Evolutionary conservation across 495 filamentous ascomycete genomes (phyloP).

Genomic region (Penicillium atrosanguineum): DNA sequence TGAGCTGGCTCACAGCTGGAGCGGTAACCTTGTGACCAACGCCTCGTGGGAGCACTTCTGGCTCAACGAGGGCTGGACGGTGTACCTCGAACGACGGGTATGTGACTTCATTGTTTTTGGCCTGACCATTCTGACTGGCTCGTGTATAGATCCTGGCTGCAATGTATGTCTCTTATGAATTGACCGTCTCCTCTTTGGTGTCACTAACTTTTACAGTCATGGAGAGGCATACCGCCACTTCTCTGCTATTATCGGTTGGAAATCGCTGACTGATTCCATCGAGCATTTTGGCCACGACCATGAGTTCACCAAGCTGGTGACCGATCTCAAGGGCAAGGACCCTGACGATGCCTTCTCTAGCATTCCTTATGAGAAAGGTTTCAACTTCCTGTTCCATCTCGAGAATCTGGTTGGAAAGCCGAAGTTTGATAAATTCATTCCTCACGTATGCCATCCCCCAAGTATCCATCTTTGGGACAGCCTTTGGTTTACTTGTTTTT

Average conservation of each 20-base stretch:
- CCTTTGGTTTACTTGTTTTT: constrained; percentile 12
- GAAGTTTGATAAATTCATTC: constrained; percentile 91
- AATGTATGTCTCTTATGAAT: constrained; percentile 20
- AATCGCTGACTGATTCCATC: constrained; percentile 69
- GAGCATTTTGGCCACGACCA: constrained; percentile 74
- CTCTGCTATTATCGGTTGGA: constrained; percentile 74
- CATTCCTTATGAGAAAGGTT: constrained; percentile 74
- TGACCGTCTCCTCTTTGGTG: background rate
- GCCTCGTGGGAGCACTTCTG: constrained; percentile 97
- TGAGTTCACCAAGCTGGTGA: constrained; percentile 87
- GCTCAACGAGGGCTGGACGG: constrained; percentile 96
- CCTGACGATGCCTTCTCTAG: constrained; percentile 93
- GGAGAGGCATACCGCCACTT: constrained; percentile 86
- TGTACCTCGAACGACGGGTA: constrained; percentile 82
- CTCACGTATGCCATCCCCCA: constrained; percentile 50
- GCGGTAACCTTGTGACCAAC: constrained; percentile 87
- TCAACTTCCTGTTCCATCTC: constrained; percentile 76
- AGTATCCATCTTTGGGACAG: background rate
- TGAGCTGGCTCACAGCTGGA: constrained; percentile 89
- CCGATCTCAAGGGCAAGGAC: constrained; percentile 83
- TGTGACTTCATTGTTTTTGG: constrained; percentile 8
- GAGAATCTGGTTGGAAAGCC: constrained; percentile 81
- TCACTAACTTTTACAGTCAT: constrained; percentile 43
- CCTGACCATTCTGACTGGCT: constrained; percentile 7
- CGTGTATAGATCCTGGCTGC: constrained; percentile 29